phyloP scores from a whole-genome alignment of 1,284 basidiomycete species.

The Gymnopus androsaceus region DNA sequence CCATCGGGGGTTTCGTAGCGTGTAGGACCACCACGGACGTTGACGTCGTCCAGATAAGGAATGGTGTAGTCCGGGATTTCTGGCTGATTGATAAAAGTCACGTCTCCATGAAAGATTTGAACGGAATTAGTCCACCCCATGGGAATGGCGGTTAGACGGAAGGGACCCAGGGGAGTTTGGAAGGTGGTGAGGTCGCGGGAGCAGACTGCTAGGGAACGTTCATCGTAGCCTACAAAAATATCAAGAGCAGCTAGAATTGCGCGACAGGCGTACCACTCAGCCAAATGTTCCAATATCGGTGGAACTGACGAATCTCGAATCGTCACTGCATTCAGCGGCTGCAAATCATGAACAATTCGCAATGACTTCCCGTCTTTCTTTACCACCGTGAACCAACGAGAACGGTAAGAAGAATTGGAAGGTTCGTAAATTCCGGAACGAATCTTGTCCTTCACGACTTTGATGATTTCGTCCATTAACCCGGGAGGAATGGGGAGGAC shows the following conservation, averaged over 20 bases:
- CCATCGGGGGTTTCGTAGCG: conserved; percentile 24
- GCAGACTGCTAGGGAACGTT: not conserved
- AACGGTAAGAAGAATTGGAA: conserved; percentile 28
- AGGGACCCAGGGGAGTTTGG: conserved; percentile 14
- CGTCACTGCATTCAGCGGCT: conserved; percentile 30
- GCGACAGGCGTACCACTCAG: conserved; percentile 15
- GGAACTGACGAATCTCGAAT: conserved; percentile 21
- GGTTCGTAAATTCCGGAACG: conserved; percentile 31
- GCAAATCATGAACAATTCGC: conserved; percentile 27
- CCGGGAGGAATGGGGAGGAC: conserved; percentile 20
- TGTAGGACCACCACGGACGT: conserved; percentile 23
- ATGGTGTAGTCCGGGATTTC: conserved; percentile 13
- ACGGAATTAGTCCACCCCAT: conserved; percentile 17
- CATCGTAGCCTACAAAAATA: conserved; percentile 10
- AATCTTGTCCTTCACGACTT: conserved; percentile 28
- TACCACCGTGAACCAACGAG: conserved; percentile 29
- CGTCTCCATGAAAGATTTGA: conserved; percentile 16
- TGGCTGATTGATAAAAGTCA: conserved; percentile 18
- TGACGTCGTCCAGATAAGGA: conserved; percentile 17
- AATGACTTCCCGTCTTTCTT: conserved; percentile 25
- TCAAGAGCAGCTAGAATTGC: conserved; percentile 12
- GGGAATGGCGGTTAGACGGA: conserved; percentile 16
- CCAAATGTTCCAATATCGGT: conserved; percentile 21
- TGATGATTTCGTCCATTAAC: conserved; percentile 9
- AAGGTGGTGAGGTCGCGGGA: conserved; percentile 18